These are phyloP conservation scores for Sclerotinia glacialis DNA, from an alignment of 2,329 filamentous ascomycete genomes.

Conservation along the genomic window DNA sequence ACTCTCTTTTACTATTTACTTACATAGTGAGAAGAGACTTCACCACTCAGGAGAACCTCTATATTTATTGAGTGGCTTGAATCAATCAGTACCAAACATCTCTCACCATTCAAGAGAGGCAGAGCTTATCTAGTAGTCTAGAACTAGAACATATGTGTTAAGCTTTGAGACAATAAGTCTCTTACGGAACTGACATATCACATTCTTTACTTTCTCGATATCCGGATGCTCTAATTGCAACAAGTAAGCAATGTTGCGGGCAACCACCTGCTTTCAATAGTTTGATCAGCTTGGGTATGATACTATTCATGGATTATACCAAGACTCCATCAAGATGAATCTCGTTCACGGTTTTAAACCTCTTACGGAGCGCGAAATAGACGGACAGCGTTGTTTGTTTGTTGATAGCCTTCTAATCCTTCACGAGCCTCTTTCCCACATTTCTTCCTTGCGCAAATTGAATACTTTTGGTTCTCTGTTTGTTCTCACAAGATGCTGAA, in stretches of 20 bases:
- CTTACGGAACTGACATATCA: background rate
- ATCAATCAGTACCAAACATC: background rate
- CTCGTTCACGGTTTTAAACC: background rate
- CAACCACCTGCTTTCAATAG: conserved; percentile 17
- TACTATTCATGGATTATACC: background rate
- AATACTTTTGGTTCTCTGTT: background rate
- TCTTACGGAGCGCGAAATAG: background rate
- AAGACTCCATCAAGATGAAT: background rate
- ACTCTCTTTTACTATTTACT: background rate
- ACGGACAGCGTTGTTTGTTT: background rate
- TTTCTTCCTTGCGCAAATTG: background rate
- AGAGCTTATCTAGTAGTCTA: background rate
- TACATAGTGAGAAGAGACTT: background rate
- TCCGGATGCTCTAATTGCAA: background rate
- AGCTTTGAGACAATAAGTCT: background rate
- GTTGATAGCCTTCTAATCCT: background rate
- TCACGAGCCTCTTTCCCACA: background rate
- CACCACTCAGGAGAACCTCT: background rate
- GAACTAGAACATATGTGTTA: conserved; percentile 8
- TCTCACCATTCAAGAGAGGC: background rate
- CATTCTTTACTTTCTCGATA: background rate
- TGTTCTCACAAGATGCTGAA: background rate
- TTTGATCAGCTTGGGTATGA: conserved; percentile 3
- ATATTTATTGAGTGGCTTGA: background rate
- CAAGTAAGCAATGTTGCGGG: background rate